Conservation (phyloP, 345 rosid species). For the Melaleuca alternifolia region DNA sequence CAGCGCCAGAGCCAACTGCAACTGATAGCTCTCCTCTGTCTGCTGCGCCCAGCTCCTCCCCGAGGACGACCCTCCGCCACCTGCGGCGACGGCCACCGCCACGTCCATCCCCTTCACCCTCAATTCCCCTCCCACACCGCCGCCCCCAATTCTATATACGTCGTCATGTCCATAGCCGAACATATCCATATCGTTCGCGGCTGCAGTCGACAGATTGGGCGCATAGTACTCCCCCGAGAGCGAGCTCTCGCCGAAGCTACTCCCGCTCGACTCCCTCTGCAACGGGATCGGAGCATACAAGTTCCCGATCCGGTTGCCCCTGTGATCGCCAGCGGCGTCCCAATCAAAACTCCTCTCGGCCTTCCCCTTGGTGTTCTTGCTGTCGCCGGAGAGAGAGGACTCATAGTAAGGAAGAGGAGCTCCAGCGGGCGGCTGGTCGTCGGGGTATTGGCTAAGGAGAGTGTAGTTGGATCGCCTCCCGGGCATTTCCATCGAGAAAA, state of each 20-base stretch:
- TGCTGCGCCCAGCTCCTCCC: constrained; percentile 99
- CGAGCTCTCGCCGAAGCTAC: constrained; percentile 95
- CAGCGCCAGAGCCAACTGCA: constrained; percentile 93
- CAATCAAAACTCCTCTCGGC: constrained; percentile 53
- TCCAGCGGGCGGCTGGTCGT: constrained; percentile 51
- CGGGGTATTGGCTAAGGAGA: constrained; percentile 66
- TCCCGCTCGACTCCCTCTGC: constrained; percentile 95
- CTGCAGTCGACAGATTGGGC: constrained; percentile 48
- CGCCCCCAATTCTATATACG: constrained; percentile 20
- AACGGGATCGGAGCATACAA: constrained; percentile 45
- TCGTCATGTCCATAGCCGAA: constrained; percentile 49
- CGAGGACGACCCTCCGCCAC: constrained; percentile 35
- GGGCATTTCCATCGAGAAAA: constrained; percentile 62
- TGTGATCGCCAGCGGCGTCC: constrained; percentile 51
- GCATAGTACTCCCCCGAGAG: constrained; percentile 80
- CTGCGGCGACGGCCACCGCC: background rate
- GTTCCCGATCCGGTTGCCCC: constrained; percentile 39
- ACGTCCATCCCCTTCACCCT: constrained; percentile 30
- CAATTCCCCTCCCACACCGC: constrained; percentile 24
- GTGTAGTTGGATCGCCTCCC: constrained; percentile 86
- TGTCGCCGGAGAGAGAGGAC: constrained; percentile 49
- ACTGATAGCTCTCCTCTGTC: constrained; percentile 99
- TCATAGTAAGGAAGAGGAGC: constrained; percentile 46
- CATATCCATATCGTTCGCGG: constrained; percentile 61
- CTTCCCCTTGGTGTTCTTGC: constrained; percentile 27